Percentiles rank a stretch among this genome's conserved stretches.
Conservation (phyloP, 495 filamentous ascomycete genomes). For the Podospora fimiseda region DNA sequence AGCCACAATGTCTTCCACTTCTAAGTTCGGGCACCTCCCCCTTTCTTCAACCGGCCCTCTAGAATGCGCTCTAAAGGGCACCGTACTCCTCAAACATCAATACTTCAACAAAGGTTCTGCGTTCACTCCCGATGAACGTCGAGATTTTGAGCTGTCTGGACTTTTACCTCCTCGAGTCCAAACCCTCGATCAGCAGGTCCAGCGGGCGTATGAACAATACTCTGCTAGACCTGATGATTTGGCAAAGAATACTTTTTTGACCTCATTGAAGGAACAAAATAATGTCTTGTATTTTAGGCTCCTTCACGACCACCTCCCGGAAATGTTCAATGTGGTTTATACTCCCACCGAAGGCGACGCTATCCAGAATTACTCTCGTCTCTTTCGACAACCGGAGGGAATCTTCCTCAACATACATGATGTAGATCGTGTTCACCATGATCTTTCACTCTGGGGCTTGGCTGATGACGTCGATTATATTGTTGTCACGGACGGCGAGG, state of each 20-base stretch:
- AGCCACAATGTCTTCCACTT: constrained; percentile 21
- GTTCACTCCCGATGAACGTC: constrained; percentile 62
- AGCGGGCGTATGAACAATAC: constrained; percentile 79
- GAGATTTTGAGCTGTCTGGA: constrained; percentile 62
- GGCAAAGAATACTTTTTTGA: constrained; percentile 80
- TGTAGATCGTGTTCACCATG: constrained; percentile 51
- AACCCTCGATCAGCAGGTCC: constrained; percentile 72
- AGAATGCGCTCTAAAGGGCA: constrained; percentile 54
- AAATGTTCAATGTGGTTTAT: constrained; percentile 87
- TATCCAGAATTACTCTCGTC: constrained; percentile 73
- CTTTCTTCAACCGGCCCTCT: constrained; percentile 58
- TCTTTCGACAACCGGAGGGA: constrained; percentile 72
- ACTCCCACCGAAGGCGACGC: constrained; percentile 91
- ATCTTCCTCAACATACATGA: constrained; percentile 56
- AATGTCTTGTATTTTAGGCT: constrained; percentile 65
- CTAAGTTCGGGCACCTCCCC: constrained; percentile 54
- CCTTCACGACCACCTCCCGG: constrained; percentile 47
- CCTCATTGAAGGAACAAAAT: constrained; percentile 81
- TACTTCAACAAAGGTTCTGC: constrained; percentile 83
- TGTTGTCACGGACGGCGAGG: constrained; percentile 61
- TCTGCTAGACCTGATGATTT: constrained; percentile 50
- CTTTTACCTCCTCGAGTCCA: constrained; percentile 67
- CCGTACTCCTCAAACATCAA: constrained; percentile 57
- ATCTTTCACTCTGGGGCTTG: constrained; percentile 59
- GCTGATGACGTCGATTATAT: constrained; percentile 81